phyloP scores from a whole-genome alignment of 192 early-diverging fungal genomes.

The Coemansia sp. region DNA sequence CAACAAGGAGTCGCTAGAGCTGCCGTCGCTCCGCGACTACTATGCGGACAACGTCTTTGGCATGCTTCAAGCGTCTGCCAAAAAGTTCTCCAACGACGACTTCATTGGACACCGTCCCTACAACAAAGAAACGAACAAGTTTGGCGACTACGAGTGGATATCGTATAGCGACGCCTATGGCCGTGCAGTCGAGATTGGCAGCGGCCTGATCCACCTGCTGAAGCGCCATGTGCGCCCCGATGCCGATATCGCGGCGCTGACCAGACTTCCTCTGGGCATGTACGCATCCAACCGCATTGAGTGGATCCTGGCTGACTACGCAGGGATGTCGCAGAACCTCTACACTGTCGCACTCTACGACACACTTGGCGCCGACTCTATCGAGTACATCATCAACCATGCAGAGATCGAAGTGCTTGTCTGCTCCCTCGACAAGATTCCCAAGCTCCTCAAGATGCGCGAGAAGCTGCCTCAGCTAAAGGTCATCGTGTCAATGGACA shows the following conservation, averaged over 20 bases:
- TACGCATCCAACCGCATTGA: constrained; percentile 78
- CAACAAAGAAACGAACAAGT: constrained; percentile 61
- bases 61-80: constrained; percentile 57
- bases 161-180: constrained; percentile 68
- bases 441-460: constrained; percentile 62
- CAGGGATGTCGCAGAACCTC: constrained; percentile 64
- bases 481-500: constrained; percentile 76
- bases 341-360: constrained; percentile 84
- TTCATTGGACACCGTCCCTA: constrained; percentile 70
- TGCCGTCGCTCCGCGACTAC: constrained; percentile 20
- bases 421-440: constrained; percentile 63
- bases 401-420: constrained; percentile 75
- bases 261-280: constrained; percentile 62
- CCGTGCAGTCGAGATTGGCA: constrained; percentile 66
- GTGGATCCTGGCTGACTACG: constrained; percentile 76
- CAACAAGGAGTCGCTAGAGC: constrained; percentile 39
- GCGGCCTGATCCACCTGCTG: constrained; percentile 67
- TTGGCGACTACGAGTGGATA: constrained; percentile 72
- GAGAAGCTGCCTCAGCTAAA: constrained; percentile 69
- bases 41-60: constrained; percentile 43
- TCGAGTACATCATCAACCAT: constrained; percentile 87
- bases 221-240: constrained; percentile 54
- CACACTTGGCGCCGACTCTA: constrained; percentile 81
- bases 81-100: constrained; percentile 55
- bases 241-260: constrained; percentile 31